Conservation (phyloP, 306 rosid genomes). For the apple (Malus domestica) region ASM211411v1 NC_041800.1:23653233-23653732, state of each 20-base stretch:
- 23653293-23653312: neutral
- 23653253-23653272: neutral
- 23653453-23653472: neutral
- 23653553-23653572: neutral
- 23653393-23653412: neutral
- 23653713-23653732: too few relatives aligned
- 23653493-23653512: neutral
- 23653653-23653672: too few relatives aligned
- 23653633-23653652: neutral
- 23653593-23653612: neutral
- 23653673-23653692: too few relatives aligned
- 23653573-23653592: neutral
- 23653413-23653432: neutral
- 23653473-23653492: neutral
- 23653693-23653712: too few relatives aligned
- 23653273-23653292: neutral
- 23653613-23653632: neutral
- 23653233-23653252: neutral
- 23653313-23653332: neutral
- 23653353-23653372: conserved; percentile 1
- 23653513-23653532: neutral
- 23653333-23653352: neutral
- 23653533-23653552: neutral
- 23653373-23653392: neutral
- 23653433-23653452: neutral